Conservation (phyloP, 495 filamentous ascomycete species). For the Podospora pseudoanserina region DNA sequence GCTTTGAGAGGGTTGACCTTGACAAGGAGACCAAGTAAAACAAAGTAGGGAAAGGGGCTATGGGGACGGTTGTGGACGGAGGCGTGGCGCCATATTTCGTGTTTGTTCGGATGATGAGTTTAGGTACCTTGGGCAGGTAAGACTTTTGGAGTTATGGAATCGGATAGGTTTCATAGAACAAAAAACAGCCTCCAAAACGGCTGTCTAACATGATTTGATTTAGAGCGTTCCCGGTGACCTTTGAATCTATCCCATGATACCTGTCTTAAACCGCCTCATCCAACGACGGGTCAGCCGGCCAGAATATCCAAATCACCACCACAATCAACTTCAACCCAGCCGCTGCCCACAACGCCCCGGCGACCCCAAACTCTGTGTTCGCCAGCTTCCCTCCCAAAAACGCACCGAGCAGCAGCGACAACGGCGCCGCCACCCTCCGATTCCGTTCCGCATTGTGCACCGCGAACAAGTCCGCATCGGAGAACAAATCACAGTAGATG, state of each 20-base stretch:
- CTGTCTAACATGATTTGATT: background rate
- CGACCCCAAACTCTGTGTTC: constrained; percentile 53
- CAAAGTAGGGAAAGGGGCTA: background rate
- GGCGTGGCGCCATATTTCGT: background rate
- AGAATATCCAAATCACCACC: constrained; percentile 54
- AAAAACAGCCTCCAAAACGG: background rate
- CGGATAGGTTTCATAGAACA: background rate
- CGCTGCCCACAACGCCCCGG: constrained; percentile 63
- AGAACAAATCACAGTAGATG: constrained; percentile 68
- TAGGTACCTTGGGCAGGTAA: background rate
- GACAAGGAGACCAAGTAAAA: background rate
- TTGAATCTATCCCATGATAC: background rate
- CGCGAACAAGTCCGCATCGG: constrained; percentile 54
- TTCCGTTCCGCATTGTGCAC: constrained; percentile 55
- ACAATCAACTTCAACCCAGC: constrained; percentile 51
- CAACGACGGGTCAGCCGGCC: constrained; percentile 38
- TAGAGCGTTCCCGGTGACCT: no score
- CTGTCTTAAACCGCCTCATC: constrained; percentile 3
- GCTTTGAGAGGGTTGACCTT: background rate
- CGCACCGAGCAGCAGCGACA: constrained; percentile 57
- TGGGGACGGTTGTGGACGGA: no score
- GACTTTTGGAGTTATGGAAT: background rate
- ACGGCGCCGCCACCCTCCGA: constrained; percentile 53
- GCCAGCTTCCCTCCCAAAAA: constrained; percentile 57
- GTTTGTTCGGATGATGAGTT: background rate